Conservation (phyloP, 2,329 filamentous ascomycete genomes). For the Lachnellula willkommii region DNA sequence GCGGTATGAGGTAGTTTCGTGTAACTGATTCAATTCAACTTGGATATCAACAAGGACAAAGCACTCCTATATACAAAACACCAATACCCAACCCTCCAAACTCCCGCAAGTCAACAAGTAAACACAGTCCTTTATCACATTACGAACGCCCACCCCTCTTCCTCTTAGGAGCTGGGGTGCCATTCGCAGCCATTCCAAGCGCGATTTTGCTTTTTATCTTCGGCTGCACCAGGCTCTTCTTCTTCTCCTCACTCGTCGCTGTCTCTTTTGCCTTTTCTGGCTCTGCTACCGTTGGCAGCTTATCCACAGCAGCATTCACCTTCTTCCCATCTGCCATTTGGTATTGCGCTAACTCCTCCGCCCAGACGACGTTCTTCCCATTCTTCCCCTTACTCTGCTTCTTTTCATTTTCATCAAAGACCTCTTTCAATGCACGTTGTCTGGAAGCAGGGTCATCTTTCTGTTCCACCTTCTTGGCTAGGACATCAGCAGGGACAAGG, state of each 20-base stretch:
- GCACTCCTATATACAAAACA: too few species aligned
- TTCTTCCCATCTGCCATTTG: conserved; percentile 23
- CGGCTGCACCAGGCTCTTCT: conserved; percentile 23
- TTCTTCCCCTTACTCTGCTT: conserved; percentile 26
- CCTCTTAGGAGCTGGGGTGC: conserved; percentile 30
- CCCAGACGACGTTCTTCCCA: conserved; percentile 29
- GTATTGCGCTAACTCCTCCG: conserved; percentile 28
- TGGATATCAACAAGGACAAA: too few species aligned
- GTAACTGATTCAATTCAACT: too few species aligned
- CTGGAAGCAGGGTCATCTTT: conserved; percentile 36
- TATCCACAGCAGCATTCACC: conserved; percentile 13
- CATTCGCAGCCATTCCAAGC: conserved; percentile 28
- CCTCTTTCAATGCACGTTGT: conserved; percentile 31
- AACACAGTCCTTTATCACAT: background rate
- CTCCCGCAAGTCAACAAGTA: background rate
- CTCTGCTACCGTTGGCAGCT: conserved; percentile 20
- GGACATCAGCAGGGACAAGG: conserved; percentile 28
- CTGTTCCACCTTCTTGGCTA: conserved; percentile 34
- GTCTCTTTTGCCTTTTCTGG: background rate
- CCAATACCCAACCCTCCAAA: background rate
- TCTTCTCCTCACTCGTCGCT: conserved; percentile 4
- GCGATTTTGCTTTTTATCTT: conserved; percentile 27
- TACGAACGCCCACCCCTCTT: conserved; percentile 14
- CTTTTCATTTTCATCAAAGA: conserved; percentile 31
- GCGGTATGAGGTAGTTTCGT: too few species aligned